Evolutionary conservation across 176 grass and related monocot species (phyloP), one percentile per base, ranked within the genome.

Genomic region (Eragrostis nindensis): DNA sequence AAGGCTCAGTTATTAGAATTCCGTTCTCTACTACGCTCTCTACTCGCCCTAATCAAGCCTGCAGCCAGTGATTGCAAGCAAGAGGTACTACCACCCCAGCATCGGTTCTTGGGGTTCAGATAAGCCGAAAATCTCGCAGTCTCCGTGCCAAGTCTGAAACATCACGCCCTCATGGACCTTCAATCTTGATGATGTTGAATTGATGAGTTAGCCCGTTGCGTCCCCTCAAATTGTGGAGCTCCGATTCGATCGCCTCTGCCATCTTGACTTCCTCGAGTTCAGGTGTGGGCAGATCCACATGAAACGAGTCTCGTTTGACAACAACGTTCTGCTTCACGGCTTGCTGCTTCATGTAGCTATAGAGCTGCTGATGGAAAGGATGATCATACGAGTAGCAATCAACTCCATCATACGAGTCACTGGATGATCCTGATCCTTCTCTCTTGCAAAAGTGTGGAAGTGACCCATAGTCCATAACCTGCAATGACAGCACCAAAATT

Each of bases 361-460:
- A 98, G 39, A 94, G 52, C 79, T 98, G 80, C 72, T 98, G 95
- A 74, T 98, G 92, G 52, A 94, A 98, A 24, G 95, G 90, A 30
- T 98, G 95, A 46, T 94, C 88, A 30, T 87, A 80, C 13, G 92
- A 92, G 81, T 91, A 93, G 86, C 92, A 94, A 59, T 89, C 73
- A 15, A 62, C 80, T 68, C 71, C 83, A 8, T 82, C 70, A 0
- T 83, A 82, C 2, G 89, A 94, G 68, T 84, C 57, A 8, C 38
- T 70, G 49, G 86, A 82, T 25, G 95, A 94, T 21, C 86, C 74
- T 1, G 87, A 89, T 24, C 92, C 88, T 65, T 89, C 88, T 76
- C 83, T 78, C 78, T 87, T 94, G 60, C 95, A 94, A 59, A 98
- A 94, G 60, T 93, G 86, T 10, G 92, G 92, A 52, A 98, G 90